Percentiles rank a stretch among this genome's conserved stretches.
Conservation (phyloP, 441 rosid genomes). For the Mallotus japonicus region DNA sequence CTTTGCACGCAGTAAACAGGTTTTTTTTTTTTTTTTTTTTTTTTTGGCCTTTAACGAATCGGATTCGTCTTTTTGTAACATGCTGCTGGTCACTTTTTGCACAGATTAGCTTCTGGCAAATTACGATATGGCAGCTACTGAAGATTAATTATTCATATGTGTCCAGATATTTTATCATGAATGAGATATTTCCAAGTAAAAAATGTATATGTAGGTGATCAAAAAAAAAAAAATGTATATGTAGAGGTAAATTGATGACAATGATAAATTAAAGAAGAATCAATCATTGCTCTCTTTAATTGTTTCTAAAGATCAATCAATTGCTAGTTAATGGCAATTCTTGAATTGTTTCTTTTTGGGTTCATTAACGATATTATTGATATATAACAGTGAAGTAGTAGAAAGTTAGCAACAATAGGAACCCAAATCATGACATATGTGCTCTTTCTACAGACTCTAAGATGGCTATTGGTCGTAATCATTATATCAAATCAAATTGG, state of each 20-base stretch:
- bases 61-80: too few species aligned
- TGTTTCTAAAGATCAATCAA: background rate
- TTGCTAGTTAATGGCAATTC: background rate
- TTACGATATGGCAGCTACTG: background rate
- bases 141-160: background rate
- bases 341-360: background rate
- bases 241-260: background rate
- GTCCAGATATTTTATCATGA: background rate
- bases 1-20: background rate
- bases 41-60: too few species aligned
- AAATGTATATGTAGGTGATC: background rate
- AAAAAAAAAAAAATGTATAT: too few species aligned
- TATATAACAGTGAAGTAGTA: background rate
- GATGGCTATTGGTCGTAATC: too few species aligned
- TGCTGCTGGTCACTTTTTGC: background rate
- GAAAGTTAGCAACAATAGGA: background rate
- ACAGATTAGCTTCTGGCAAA: background rate
- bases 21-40: background rate
- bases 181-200: background rate
- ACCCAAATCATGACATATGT: too few species aligned
- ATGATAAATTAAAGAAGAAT: background rate
- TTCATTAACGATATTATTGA: too few species aligned
- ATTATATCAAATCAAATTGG: background rate
- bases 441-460: too few species aligned
- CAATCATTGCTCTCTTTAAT: slow-evolving; percentile 1